Evolutionary conservation across 176 grass and related monocot genomes (phyloP).

Genomic region (Oryza nivara): DNA sequence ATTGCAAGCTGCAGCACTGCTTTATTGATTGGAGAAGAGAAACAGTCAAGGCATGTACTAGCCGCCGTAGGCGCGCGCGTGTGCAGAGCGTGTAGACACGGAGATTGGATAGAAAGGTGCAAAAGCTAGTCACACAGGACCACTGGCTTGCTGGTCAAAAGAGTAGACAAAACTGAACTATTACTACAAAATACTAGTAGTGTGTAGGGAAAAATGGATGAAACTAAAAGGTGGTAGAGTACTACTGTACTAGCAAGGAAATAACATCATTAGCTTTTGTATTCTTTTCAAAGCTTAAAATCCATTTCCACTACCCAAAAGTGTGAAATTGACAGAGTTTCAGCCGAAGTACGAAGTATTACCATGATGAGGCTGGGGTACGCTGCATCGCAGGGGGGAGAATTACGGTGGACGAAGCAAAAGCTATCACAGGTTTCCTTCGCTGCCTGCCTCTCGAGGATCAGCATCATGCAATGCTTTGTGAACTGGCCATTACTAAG

Average conservation of each 20-base stretch:
- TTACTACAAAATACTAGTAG: not conserved
- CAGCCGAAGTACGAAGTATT: conserved; percentile 38
- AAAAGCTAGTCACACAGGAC: conserved; percentile 36
- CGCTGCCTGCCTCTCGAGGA: conserved; percentile 33
- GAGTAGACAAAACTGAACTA: conserved; percentile 13
- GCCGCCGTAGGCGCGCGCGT: conserved; percentile 1
- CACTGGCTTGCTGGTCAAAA: conserved; percentile 50
- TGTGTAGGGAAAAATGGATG: not conserved
- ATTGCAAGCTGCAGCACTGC: not conserved
- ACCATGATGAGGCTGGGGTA: conserved; percentile 41
- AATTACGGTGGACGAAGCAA: conserved; percentile 9
- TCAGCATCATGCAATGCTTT: conserved; percentile 47
- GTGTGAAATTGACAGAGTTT: conserved; percentile 2
- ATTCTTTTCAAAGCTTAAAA: not conserved
- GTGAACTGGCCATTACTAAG: conserved; percentile 48
- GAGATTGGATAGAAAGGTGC: conserved; percentile 24
- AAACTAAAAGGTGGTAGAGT: not conserved
- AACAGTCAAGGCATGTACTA: conserved; percentile 23
- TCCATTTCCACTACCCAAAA: conserved; percentile 8
- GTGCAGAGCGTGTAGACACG: conserved; percentile 14
- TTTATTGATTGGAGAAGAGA: conserved; percentile 28
- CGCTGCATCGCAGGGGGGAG: not conserved
- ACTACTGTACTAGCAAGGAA: not conserved
- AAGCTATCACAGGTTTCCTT: conserved; percentile 28
- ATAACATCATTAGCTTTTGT: not conserved